Evolutionary conservation across 78 protist species (phyloP).

Genomic region (Planoprotostelium fungivorum): DNA sequence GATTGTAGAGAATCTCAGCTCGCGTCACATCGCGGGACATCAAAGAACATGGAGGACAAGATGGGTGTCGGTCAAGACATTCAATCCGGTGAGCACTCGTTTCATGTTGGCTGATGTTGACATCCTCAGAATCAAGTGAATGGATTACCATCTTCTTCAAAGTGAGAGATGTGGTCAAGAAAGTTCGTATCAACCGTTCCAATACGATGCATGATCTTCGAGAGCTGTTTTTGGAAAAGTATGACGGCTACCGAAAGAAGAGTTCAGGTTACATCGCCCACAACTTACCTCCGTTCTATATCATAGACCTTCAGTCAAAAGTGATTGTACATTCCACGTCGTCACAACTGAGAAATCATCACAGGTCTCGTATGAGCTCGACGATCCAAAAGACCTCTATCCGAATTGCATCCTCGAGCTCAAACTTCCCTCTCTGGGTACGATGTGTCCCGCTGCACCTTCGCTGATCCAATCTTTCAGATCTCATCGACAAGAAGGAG

Average conservation of each 20-base stretch:
- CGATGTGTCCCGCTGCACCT: not conserved
- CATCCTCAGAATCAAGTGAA: not conserved
- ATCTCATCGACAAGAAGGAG: not conserved
- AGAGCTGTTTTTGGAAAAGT: not conserved
- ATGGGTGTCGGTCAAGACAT: no score
- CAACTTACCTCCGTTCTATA: not conserved
- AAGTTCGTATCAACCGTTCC: not conserved
- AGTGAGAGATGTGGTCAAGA: not conserved
- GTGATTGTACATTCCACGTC: not conserved
- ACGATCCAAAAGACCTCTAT: slow-evolving; percentile 36
- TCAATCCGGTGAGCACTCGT: no score
- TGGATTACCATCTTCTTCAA: not conserved
- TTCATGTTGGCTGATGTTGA: no score
- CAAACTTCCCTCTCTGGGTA: not conserved
- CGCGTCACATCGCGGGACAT: no score
- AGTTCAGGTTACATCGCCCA: not conserved
- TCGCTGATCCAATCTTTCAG: not conserved
- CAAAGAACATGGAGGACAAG: no score
- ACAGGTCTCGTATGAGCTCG: slow-evolving; percentile 35
- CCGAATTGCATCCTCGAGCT: slow-evolving; percentile 45
- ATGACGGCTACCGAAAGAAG: not conserved
- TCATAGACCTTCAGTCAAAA: not conserved
- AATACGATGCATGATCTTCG: not conserved
- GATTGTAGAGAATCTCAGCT: no score
- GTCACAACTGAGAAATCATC: no score